Conservation (phyloP, 371 early-diverging fungal genomes). For the Mucor mucedo region DNA sequence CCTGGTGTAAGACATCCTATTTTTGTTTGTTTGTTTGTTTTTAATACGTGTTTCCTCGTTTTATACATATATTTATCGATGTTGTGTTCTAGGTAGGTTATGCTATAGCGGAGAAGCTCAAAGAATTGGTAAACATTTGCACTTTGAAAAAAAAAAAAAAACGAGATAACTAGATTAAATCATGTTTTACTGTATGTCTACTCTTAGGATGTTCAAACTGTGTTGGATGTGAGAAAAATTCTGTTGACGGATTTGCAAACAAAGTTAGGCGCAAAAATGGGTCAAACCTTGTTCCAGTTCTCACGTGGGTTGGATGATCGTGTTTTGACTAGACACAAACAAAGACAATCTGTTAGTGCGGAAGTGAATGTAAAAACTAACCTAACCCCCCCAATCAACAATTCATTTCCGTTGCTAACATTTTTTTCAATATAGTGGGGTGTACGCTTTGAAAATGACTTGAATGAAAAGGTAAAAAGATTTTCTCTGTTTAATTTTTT, state of each 20-base stretch:
- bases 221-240: constrained; percentile 59
- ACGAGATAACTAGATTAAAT: constrained; percentile 16
- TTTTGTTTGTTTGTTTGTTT: background rate
- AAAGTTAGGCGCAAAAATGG: constrained; percentile 76
- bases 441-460: constrained; percentile 74
- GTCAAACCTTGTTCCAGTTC: constrained; percentile 63
- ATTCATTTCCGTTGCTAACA: too few relatives aligned
- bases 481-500: background rate
- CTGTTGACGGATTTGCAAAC: constrained; percentile 52
- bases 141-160: background rate
- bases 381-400: background rate
- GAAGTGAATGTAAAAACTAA: constrained; percentile 57
- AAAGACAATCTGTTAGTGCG: constrained; percentile 80
- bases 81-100: constrained; percentile 46
- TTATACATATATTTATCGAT: background rate
- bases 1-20: constrained; percentile 33
- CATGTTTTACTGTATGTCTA: constrained; percentile 16
- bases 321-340: constrained; percentile 59
- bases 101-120: constrained; percentile 49
- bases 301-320: constrained; percentile 83
- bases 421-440: constrained; percentile 71
- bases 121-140: constrained; percentile 26
- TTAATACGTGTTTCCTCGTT: background rate
- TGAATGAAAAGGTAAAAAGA: constrained; percentile 60
- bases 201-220: constrained; percentile 48